Conservation (phyloP, 805 yeast genomes). For the Suhomyces emberorum region DNA sequence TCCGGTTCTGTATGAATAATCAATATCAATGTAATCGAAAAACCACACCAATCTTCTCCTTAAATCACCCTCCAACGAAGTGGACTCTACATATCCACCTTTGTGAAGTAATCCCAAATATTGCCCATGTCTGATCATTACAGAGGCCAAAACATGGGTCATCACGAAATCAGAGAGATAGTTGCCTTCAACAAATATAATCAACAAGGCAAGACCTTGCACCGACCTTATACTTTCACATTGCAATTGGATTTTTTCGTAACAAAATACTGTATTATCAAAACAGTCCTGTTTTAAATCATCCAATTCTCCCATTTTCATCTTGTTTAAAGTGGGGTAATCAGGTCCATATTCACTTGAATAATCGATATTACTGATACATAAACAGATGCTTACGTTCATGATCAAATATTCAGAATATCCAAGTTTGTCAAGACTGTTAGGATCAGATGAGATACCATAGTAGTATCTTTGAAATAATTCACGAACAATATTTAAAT, state of each 20-base stretch:
- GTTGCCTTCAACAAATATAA: conserved; percentile 33
- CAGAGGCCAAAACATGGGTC: conserved; percentile 38
- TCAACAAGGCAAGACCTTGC: conserved; percentile 50
- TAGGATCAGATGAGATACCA: conserved; percentile 3
- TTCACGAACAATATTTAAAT: conserved; percentile 4
- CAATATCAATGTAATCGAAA: conserved; percentile 47
- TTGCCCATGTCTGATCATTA: conserved; percentile 52
- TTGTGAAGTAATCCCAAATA: conserved; percentile 56
- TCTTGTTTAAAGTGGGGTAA: background rate
- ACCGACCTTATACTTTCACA: conserved; percentile 52
- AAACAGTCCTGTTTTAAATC: conserved; percentile 4
- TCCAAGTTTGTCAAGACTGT: background rate
- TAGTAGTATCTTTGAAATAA: conserved; percentile 13
- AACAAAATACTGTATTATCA: conserved; percentile 45
- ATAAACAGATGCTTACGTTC: conserved; percentile 13
- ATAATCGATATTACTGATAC: conserved; percentile 4
- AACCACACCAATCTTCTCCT: conserved; percentile 49
- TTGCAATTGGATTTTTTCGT: conserved; percentile 45
- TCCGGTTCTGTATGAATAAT: conserved; percentile 44
- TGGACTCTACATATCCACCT: conserved; percentile 38
- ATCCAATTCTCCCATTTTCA: background rate
- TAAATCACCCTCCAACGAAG: conserved; percentile 30
- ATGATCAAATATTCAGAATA: conserved; percentile 17
- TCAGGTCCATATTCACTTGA: background rate
- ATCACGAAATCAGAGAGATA: conserved; percentile 28